These are phyloP conservation scores for Aspergillus japonicus DNA, from an alignment of 2,329 filamentous ascomycete genomes.

Conservation along the genomic window DNA sequence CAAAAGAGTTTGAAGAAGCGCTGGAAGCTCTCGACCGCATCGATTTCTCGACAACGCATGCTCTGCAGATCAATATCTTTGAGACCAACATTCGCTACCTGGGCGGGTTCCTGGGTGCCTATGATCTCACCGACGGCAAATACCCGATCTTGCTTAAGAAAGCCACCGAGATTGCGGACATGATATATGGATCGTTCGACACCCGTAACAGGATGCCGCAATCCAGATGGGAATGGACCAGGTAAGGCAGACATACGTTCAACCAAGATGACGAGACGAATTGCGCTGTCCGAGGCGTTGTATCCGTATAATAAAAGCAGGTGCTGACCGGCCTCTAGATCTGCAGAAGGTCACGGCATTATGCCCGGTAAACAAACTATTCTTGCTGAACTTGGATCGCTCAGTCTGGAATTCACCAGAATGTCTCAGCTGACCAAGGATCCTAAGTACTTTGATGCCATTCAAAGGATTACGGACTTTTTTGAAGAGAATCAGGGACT, in stretches of 20 bases:
- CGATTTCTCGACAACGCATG: slow-evolving; percentile 74
- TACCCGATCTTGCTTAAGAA: slow-evolving; percentile 73
- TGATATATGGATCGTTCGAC: slow-evolving; percentile 80
- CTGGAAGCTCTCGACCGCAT: slow-evolving; percentile 68
- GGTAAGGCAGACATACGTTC: slow-evolving; percentile 37
- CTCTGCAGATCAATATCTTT: slow-evolving; percentile 76
- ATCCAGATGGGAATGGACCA: slow-evolving; percentile 76
- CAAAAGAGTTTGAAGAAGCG: slow-evolving; percentile 75
- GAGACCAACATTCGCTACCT: slow-evolving; percentile 91
- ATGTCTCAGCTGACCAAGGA: slow-evolving; percentile 80
- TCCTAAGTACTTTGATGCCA: slow-evolving; percentile 82
- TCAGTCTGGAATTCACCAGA: slow-evolving; percentile 88
- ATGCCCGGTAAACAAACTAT: slow-evolving; percentile 62
- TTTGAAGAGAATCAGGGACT: slow-evolving; percentile 71
- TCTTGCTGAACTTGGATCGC: slow-evolving; percentile 70
- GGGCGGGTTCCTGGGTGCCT: slow-evolving; percentile 79
- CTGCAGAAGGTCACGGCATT: slow-evolving; percentile 31
- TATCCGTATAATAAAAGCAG: neutral
- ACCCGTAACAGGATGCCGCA: slow-evolving; percentile 92
- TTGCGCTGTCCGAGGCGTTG: neutral
- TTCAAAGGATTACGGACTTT: slow-evolving; percentile 78
- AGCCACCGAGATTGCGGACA: slow-evolving; percentile 75
- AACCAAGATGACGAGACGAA: neutral
- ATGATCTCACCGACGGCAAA: slow-evolving; percentile 74
- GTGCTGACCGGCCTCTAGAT: slow-evolving; percentile 21